Evolutionary conservation across 805 yeast species (phyloP), one percentile per base, ranked within the genome.

Genomic region (Wickerhamomyces strasburgensis): DNA sequence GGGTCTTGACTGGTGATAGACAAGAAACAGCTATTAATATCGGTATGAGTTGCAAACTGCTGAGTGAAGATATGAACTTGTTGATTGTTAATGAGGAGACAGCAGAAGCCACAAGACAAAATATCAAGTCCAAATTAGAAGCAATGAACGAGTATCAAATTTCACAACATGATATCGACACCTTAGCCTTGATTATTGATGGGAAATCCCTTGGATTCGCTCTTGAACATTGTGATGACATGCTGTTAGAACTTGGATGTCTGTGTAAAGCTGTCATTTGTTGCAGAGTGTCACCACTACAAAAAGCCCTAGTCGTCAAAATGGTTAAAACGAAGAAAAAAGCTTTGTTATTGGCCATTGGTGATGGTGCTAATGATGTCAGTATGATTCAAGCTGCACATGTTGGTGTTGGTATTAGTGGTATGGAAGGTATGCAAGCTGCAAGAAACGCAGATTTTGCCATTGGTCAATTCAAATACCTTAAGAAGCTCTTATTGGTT

Each of bases 361-460:
- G 99, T 30, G 99, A 93, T 62, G 99, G 99, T 55, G 99, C 99
- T 3, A 93, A 93, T 56, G 99, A 93, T 65, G 98, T 93, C 28
- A 83, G 95, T 26, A 93, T 93, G 99, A 93, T 93, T 47, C 98
- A 93, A 62, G 98, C 98, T 13, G 98, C 98, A 0, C 98, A 93
- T 60, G 96, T 93, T 36, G 99, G 99, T 45, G 96, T 93, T 17
- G 99, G 99, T 57, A 94, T 93, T 45, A 85, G 95, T 62, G 99
- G 99, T 47, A 83, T 88, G 90, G 99, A 93, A 65, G 99, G 99
- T 49, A 88, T 89, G 87, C 99, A 93, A 62, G 98, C 98, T 9
- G 97, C 98, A 0, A 75, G 99, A 59, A 82, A 95, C 59, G 98
- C 99, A 0, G 99, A 93, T 68, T 78, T 93, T 42, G 88, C 98